phyloP scores from a whole-genome alignment of 495 filamentous ascomycete genomes.

The Friedmanniomyces endolithicus region DNA sequence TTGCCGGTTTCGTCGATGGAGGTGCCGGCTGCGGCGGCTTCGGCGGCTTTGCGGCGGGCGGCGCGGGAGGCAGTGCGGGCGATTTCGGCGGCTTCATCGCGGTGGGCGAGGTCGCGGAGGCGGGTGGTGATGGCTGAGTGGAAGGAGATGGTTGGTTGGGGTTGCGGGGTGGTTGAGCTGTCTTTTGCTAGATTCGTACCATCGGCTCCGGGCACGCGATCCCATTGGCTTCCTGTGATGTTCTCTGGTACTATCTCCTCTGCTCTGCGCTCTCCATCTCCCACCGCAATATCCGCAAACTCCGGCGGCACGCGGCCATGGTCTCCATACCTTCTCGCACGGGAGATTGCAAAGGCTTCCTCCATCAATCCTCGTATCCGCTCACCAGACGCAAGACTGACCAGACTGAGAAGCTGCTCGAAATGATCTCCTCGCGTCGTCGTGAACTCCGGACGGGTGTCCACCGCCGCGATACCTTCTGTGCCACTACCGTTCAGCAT shows the following conservation, averaged over 20 bases:
- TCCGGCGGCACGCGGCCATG: slow-evolving; percentile 53
- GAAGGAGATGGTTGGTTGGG: slow-evolving; percentile 22
- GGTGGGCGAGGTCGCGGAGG: slow-evolving; percentile 20
- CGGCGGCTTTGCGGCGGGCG: slow-evolving; percentile 31
- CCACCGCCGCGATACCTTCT: slow-evolving; percentile 39
- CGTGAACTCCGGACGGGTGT: slow-evolving; percentile 10
- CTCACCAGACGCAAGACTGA: slow-evolving; percentile 65
- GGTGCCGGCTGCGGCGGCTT: background rate
- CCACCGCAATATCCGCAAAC: slow-evolving; percentile 50
- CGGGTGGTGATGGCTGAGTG: slow-evolving; percentile 15
- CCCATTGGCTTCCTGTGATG: slow-evolving; percentile 30
- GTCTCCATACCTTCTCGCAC: slow-evolving; percentile 54
- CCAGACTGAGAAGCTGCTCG: slow-evolving; percentile 59
- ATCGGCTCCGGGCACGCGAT: slow-evolving; percentile 20
- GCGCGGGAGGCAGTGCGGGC: slow-evolving; percentile 33
- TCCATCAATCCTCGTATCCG: slow-evolving; percentile 55
- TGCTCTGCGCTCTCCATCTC: slow-evolving; percentile 22
- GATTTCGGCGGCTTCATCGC: slow-evolving; percentile 37
- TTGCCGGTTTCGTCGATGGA: background rate
- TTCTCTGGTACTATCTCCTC: slow-evolving; percentile 29
- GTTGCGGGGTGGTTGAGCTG: slow-evolving; percentile 4
- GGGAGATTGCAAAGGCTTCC: slow-evolving; percentile 53
- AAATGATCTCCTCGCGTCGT: slow-evolving; percentile 38
- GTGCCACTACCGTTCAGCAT: slow-evolving; percentile 40
- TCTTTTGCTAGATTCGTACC: slow-evolving; percentile 7